phyloP scores from a whole-genome alignment of 108 stramenopile species.

The Cyclotella sp. region DNA sequence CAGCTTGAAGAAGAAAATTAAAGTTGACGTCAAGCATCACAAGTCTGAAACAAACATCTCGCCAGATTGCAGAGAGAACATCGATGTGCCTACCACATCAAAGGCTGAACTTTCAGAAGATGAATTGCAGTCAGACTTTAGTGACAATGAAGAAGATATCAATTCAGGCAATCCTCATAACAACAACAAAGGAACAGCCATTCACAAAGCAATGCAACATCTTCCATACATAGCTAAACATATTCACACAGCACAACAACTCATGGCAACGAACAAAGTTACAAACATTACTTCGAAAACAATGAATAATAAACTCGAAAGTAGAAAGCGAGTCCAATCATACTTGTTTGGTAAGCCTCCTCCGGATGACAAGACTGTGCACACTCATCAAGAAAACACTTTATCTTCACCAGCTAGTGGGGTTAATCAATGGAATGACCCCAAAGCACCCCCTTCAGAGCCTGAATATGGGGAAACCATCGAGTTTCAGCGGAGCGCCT shows the following conservation, averaged over 20 bases:
- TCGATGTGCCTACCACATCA: conserved; percentile 4
- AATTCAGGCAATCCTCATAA: neutral
- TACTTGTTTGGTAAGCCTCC: conserved; percentile 44
- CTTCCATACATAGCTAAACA: neutral
- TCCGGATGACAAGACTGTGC: conserved; percentile 1
- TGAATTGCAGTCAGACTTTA: conserved; percentile 51
- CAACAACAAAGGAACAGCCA: neutral
- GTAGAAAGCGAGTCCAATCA: conserved; percentile 30
- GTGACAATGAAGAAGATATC: conserved; percentile 29
- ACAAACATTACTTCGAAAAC: conserved; percentile 3
- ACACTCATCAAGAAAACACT: conserved; percentile 3
- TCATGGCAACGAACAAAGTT: neutral
- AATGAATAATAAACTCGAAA: neutral
- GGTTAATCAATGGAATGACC: neutral
- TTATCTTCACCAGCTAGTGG: neutral
- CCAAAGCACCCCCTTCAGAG: neutral
- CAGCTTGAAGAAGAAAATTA: conserved; percentile 35
- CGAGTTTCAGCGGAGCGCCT: conserved; percentile 6
- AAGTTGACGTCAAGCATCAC: conserved; percentile 9
- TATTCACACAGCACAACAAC: neutral
- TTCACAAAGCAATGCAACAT: neutral
- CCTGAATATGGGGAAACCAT: neutral
- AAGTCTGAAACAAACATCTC: conserved; percentile 20
- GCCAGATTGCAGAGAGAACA: conserved; percentile 22
- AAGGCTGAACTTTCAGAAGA: conserved; percentile 49